Conservation (phyloP, 306 rosid species). For the Trichosanthes truncata region DNA sequence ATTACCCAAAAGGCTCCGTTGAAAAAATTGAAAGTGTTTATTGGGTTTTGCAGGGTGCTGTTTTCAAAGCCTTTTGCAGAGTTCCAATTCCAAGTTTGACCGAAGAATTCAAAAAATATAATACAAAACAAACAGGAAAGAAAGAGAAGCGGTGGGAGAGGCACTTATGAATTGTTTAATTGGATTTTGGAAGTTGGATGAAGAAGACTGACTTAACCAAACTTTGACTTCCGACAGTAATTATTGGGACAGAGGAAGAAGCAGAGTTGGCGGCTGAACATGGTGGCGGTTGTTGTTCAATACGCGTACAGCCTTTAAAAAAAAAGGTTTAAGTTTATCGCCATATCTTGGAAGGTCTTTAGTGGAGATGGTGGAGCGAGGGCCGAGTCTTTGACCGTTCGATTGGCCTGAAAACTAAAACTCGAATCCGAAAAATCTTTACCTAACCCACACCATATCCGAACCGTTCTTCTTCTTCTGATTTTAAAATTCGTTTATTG, state of each 20-base stretch:
- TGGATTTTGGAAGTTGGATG: background rate
- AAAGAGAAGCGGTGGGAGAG: background rate
- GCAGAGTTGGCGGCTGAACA: background rate
- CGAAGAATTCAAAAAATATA: background rate
- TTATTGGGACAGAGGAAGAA: background rate
- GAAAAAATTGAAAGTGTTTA: background rate
- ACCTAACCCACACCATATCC: background rate
- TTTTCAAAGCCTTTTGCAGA: background rate
- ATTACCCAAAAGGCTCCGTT: background rate
- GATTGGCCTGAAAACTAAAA: background rate
- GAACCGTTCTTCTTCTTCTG: background rate
- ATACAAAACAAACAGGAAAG: background rate
- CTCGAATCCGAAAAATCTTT: background rate
- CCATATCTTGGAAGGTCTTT: too few species aligned
- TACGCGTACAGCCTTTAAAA: background rate
- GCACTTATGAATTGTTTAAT: background rate
- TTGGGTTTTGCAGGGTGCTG: background rate
- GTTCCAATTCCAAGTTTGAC: background rate
- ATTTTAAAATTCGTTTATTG: background rate
- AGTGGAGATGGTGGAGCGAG: background rate
- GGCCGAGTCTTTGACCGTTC: background rate
- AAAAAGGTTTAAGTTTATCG: too few species aligned
- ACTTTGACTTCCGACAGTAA: conserved; percentile 1
- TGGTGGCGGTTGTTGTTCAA: background rate
- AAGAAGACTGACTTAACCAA: background rate